Base-by-base conservation (phyloP, 2,329 filamentous ascomycete species). In the Gnomoniopsis sp. region DNA sequence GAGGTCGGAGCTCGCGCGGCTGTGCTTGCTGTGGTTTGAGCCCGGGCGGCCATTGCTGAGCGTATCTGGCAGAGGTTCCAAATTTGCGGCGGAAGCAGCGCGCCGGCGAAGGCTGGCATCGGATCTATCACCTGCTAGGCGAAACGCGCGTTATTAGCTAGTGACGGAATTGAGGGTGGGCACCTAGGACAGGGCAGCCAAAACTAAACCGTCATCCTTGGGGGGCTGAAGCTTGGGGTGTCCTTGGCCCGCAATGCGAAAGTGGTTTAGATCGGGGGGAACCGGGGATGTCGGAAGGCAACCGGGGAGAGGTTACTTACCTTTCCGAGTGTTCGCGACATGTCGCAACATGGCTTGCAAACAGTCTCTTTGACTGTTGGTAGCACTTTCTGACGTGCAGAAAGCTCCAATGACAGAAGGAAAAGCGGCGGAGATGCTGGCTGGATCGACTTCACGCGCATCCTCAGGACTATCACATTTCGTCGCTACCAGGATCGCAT, bases 391-490 rank as follows among this genome's bases (percentile, higher is more conserved):
- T 6, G 91, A 91, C 30, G 89, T 88, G 69, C 89, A 88, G 70
- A 91, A 88, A 55, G 88, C 85, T 62, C 86, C 84, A 62, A 93
- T 81, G 65, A 85, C 88, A 17, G 88, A 81, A 60, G 88, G 82
- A 65, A 89, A 90, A 64, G 83, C 87, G 58, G 72, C 74, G 49
- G 82, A 77, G 47, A 95, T 81, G 57, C 77, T 82, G 30, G 85
- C 79, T 15, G 88, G 83, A 68, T 93, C 86, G 57, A 96, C 80
- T 69, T 91, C 83, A 68, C 89, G 87, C 60, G 85, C 78, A 59
- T 84, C 81, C 62, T 88, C 84, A 50, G 88, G 86, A 53, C 86
- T 84, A 72, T 97, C 93, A 77, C 91, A 96, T 79, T 97, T 97
- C 72, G 88, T 93, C 57, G 91, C 91, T 53, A 96, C 90, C 46